phyloP scores from a whole-genome alignment of 805 yeast genomes.

The Barnettozyma salicaria region DNA sequence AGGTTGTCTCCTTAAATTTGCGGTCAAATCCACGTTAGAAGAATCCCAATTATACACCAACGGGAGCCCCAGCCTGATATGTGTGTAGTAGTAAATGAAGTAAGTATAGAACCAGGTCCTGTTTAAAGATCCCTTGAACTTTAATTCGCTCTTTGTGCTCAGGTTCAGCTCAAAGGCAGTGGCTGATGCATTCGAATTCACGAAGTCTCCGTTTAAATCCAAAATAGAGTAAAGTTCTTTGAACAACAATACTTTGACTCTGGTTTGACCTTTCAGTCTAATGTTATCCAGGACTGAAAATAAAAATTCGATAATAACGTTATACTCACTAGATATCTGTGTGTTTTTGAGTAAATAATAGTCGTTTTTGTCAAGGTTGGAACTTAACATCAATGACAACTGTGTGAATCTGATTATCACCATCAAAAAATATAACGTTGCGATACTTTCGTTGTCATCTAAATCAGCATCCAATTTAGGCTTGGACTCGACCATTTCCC shows the following conservation, averaged over 20 bases:
- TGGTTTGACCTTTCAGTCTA: slow-evolving; percentile 6
- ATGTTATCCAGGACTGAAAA: slow-evolving; percentile 7
- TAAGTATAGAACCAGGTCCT: slow-evolving; percentile 19
- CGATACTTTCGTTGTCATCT: slow-evolving; percentile 11
- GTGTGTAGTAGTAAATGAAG: slow-evolving; percentile 12
- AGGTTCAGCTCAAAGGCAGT: slow-evolving; percentile 16
- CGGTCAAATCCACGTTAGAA: slow-evolving; percentile 12
- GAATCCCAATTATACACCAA: slow-evolving; percentile 15
- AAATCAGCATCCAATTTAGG: slow-evolving; percentile 26
- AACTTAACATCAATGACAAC: slow-evolving; percentile 13
- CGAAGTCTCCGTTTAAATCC: slow-evolving; percentile 10
- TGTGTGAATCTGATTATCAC: slow-evolving; percentile 19
- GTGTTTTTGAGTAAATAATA: slow-evolving; percentile 11
- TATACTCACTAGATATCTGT: slow-evolving; percentile 15
- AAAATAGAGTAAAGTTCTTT: slow-evolving; percentile 8
- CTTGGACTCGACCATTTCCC: slow-evolving; percentile 23
- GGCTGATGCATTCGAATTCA: slow-evolving; percentile 1
- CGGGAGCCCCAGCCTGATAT: slow-evolving; percentile 19
- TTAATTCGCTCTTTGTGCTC: slow-evolving; percentile 13
- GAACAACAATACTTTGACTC: slow-evolving; percentile 14
- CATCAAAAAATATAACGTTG: slow-evolving; percentile 12
- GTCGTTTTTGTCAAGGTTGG: slow-evolving; percentile 13
- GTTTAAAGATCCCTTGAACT: slow-evolving; percentile 8
- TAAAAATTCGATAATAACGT: slow-evolving; percentile 16
- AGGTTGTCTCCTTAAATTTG: too few relatives aligned